Evolutionary conservation across 1,284 basidiomycete genomes (phyloP), one percentile per base, ranked within the genome.

Genomic region (Somion occarium): DNA sequence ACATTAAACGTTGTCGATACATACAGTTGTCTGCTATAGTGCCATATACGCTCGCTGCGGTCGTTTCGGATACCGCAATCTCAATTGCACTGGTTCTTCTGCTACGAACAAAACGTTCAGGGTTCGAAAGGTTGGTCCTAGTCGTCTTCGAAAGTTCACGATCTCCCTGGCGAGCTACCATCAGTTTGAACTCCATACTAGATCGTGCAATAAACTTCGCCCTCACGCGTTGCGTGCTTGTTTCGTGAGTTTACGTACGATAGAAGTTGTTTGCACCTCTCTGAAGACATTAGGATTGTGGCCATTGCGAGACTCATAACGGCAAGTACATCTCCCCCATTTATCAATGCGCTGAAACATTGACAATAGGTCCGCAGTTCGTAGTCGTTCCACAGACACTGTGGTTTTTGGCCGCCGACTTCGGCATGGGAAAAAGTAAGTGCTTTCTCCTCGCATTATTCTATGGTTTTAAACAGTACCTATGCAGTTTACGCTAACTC

Each of bases 401-500:
- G 19, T 51, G 49, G 49, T 51, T 46, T 23, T 24, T 51, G 15
- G 44, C 44, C 5, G 22, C 37, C 3, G 49, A 51, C 23, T 51
- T 51, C 34, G 27, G 18, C 9, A 46, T 50, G 22, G 49, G 49
- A 4, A 51, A 51, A 46, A 12, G 49, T 46, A 38, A 34, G 49
- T 37, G 4, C 18, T 9, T 26, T 30, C 23, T 34, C 12, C 27
- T 11, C 30, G n/a, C 46, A 7, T 34, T 5, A 15, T 18, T 49
- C 42, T 20, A 18, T 20, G 20, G 13, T 22, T 13, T 15, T 26
- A 7, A 15, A 11, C 9, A 18, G 15, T 47, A 20, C 27, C 34
- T 30, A n/a, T n/a, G 7, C 34, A 51, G 49, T 51, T 9, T 51
- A 51, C 24, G 44, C 44, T 13, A 46, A 38, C 23, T 51, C 49